Evolutionary conservation across 2,329 filamentous ascomycete genomes (phyloP), one percentile per base, ranked within the genome.

Genomic region (Basipetospora chlamydospora): DNA sequence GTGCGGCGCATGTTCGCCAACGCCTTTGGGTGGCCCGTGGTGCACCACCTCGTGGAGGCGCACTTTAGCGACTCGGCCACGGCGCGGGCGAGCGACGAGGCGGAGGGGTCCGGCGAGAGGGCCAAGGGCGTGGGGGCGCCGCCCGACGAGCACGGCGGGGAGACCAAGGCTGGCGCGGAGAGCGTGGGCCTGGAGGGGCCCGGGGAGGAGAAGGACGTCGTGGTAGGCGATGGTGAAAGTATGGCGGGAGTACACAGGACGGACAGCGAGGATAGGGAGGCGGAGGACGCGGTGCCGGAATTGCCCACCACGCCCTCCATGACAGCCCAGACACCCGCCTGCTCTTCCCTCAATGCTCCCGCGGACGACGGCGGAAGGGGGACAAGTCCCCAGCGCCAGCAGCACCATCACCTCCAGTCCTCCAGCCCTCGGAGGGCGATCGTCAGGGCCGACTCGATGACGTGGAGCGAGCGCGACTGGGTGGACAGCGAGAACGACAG

Each of bases 1-100:
- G 90, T 98, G 17, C 80, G 90, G 12, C 79, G 90, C 39, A 93
- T 86, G 78, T 98, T 98, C 54, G 80, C 86, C 39, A 98, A 98
- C 50, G 90, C 90, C 0, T 93, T 93, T 48, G 90, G 90, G 2
- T 98, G 90, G 90, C 90, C 90, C 1, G 90, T 98, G 1, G 66
- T 96, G 34, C 87, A 95, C 58, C 90, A 98, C 57, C 61, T 96
- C 15, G 88, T 90, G 36, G 87, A 96, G 49, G 86, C 85, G 0
- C 90, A 98, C 58, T 98, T 98, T 53, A 81, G 77, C 37, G 81
- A 92, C 50, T 50, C 7, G 12, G 71, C 70, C 33, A 60, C 68
- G 2, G 77, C 81, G 0, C 66, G 68, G 12, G 76, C 70, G 1
- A 66, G 73, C 2, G 81, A 87, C 47, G 73, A 80, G 33, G 57